phyloP scores from a whole-genome alignment of 202 grass and related monocot genomes.

The Schoenoplectus triqueter region DNA sequence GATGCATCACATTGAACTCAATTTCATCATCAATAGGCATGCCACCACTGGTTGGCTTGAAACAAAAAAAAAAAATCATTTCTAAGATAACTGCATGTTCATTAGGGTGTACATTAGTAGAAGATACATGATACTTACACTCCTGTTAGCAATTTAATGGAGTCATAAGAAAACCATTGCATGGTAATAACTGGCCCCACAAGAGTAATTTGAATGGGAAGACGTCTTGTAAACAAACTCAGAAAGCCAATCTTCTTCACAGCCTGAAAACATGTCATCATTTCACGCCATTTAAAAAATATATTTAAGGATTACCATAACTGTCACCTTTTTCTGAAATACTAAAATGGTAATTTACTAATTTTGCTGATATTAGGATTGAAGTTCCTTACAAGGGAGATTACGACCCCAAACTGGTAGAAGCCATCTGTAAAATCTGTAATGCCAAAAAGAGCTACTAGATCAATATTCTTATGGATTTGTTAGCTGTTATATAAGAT shows the following conservation, averaged over 20 bases:
- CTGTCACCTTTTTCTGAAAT: neutral
- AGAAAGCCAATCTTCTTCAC: conserved; percentile 74
- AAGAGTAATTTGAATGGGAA: conserved; percentile 78
- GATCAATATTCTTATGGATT: neutral
- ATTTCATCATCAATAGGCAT: conserved; percentile 67
- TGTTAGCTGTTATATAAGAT: neutral
- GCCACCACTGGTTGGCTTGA: conserved; percentile 80
- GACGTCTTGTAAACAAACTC: conserved; percentile 87
- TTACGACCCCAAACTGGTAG: conserved; percentile 92
- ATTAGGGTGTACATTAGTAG: neutral
- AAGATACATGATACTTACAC: conserved; percentile 61
- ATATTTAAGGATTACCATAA: neutral
- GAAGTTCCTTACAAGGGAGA: conserved; percentile 77
- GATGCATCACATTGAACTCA: conserved; percentile 34
- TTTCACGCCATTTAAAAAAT: conserved; percentile 33
- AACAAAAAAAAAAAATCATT: conserved; percentile 41
- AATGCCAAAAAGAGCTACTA: conserved; percentile 38
- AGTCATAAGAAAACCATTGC: conserved; percentile 98
- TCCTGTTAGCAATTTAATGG: conserved; percentile 83
- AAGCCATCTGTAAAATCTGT: conserved; percentile 90
- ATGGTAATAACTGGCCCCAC: conserved; percentile 85
- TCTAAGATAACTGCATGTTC: neutral
- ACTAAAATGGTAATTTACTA: neutral
- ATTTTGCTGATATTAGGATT: neutral
- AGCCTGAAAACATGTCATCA: conserved; percentile 56